Base-by-base conservation (phyloP, 371 early-diverging fungal genomes). In the Dinochytrium kinnereticum region DNA sequence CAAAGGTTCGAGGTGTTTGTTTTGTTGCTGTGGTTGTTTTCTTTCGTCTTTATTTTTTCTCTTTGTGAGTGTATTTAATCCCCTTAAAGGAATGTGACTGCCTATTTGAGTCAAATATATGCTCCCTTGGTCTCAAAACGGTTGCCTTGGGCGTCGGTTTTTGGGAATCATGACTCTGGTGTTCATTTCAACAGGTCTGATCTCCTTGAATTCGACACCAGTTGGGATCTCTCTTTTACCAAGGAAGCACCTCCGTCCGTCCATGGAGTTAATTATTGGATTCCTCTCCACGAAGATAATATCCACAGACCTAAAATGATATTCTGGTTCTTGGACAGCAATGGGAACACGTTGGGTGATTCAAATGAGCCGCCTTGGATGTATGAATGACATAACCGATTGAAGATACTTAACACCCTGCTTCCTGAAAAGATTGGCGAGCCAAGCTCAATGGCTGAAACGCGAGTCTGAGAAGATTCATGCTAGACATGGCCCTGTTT, bases 91-190 rank as follows among this genome's bases (percentile, higher is more conserved):
- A 87, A 72, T 34, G 65, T 24, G 37, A 26, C 66, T 21, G 5
- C 19, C 26, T 72, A 72, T 40, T 5, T 72, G 33, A 5, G 37
- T 2, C 34, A 34, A 21, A 30, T 72, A 73, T 81, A 83, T 21
- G 75, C 77, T 19, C 86, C 83, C 5, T 83, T 86, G 0, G 83
- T 86, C 1, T 72, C 84, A 24, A 74, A 80, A 31, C 78, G 78
- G 0, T 82, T 88, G 21, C 88, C 87, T 24, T 88, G 86, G 86
- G 86, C 87, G 28, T 82, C 82, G 50, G 73, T 87, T 1, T 88
- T 86, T 77, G 89, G 89, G 7, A 86, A 87, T 51, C 86, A 87
- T 44, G 89, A 89, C 69, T 84, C 88, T 39, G 82, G 81, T 64
- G 82, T 79, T 36, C 86, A 87, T 85, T 39, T 61, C 51, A 5